A percentile compares a stretch with the other conserved stretches of the same genome.
phyloP scores from a whole-genome alignment of 352 stramenopile genomes.

The Pilasporangium apinafurcum region DNA sequence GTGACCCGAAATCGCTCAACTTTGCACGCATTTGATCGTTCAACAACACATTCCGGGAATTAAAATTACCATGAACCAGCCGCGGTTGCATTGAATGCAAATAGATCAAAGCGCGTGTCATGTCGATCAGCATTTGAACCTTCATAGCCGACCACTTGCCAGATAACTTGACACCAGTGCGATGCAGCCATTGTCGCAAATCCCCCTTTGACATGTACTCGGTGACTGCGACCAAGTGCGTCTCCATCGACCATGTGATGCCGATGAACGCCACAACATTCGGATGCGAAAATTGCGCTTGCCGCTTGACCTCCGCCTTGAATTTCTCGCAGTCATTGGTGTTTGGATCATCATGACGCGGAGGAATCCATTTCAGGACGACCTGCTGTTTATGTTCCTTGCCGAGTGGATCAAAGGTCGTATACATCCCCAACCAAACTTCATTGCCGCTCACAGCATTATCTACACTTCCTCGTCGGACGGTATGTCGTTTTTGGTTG shows the following conservation, averaged over 20 bases:
- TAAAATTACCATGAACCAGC: constrained; percentile 55
- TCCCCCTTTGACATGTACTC: constrained; percentile 72
- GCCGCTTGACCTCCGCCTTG: constrained; percentile 51
- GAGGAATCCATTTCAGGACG: constrained; percentile 49
- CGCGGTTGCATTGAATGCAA: constrained; percentile 55
- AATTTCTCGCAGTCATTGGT: constrained; percentile 31
- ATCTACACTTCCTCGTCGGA: constrained; percentile 23
- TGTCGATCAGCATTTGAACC: constrained; percentile 55
- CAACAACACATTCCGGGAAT: constrained; percentile 61
- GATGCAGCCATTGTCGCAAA: constrained; percentile 63
- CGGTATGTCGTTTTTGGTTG: constrained; percentile 34
- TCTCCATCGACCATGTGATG: constrained; percentile 63
- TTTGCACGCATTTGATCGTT: constrained; percentile 54
- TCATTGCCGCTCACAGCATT: constrained; percentile 29
- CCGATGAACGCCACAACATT: constrained; percentile 64
- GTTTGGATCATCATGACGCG: constrained; percentile 16
- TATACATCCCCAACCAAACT: constrained; percentile 54
- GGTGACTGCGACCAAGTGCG: constrained; percentile 57
- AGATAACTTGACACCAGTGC: constrained; percentile 21
- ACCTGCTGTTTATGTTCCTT: constrained; percentile 29
- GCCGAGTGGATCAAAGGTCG: constrained; percentile 11
- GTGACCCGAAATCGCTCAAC: constrained; percentile 57
- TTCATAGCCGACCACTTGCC: constrained; percentile 48
- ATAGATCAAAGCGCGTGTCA: constrained; percentile 59
- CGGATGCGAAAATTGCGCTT: constrained; percentile 54